Conservation (phyloP, 2,329 filamentous ascomycete species). For the Sclerotinia spermophila region DNA sequence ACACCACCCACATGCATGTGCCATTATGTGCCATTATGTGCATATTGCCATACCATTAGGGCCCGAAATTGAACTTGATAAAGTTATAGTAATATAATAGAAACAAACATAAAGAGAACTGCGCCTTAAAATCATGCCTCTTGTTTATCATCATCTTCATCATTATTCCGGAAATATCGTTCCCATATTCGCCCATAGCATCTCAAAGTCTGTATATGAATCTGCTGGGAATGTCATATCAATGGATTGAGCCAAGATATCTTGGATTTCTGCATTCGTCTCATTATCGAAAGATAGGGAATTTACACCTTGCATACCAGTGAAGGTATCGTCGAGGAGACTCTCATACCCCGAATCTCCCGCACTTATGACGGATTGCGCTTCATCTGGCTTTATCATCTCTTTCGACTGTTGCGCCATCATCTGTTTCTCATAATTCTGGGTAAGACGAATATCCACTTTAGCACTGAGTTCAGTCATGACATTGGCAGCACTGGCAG, state of each 20-base stretch:
- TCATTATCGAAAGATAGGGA: slow-evolving; percentile 19
- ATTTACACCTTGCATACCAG: background rate
- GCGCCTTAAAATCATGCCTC: slow-evolving; percentile 19
- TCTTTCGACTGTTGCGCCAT: background rate
- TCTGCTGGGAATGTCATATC: slow-evolving; percentile 22
- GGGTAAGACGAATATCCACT: slow-evolving; percentile 28
- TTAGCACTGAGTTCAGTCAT: slow-evolving; percentile 36
- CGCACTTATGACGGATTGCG: slow-evolving; percentile 13
- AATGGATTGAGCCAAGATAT: slow-evolving; percentile 21
- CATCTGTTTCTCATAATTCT: background rate
- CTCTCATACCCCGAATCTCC: slow-evolving; percentile 16
- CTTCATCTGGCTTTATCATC: slow-evolving; percentile 1
- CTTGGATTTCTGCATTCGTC: slow-evolving; percentile 17
- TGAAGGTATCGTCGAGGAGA: slow-evolving; percentile 12
- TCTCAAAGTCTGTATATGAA: slow-evolving; percentile 21
- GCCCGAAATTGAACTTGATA: background rate
- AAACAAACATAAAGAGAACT: slow-evolving; percentile 3
- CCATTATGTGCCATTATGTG: background rate
- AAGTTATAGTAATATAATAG: background rate
- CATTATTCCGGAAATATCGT: slow-evolving; percentile 9
- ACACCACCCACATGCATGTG: background rate
- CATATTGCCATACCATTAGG: slow-evolving; percentile 5
- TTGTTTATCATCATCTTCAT: slow-evolving; percentile 43
- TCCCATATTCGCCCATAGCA: slow-evolving; percentile 19
- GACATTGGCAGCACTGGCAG: slow-evolving; percentile 37